A percentile compares a stretch with the other conserved stretches of the same genome.
Evolutionary conservation across 2,329 filamentous ascomycete species (phyloP).

Genomic region (Monilinia fructigena): DNA sequence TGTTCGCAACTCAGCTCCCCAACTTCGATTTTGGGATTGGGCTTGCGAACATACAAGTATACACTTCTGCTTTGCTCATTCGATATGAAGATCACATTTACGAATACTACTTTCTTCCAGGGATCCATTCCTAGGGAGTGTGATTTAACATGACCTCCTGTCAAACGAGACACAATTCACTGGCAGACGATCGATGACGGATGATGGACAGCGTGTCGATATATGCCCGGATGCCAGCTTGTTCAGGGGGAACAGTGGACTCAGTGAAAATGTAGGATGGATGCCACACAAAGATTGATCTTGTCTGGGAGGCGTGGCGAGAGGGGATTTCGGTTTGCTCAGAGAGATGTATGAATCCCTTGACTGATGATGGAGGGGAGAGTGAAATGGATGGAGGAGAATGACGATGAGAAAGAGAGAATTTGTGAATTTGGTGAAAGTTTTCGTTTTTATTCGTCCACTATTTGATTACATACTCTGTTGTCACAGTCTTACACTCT

Average conservation of each 20-base stretch:
- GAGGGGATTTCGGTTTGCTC: not conserved
- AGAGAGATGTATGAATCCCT: not conserved
- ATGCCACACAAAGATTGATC: not conserved
- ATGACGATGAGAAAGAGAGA: not conserved
- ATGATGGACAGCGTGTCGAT: not conserved
- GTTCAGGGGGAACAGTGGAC: not conserved
- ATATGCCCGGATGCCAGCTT: not conserved
- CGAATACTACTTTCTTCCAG: not conserved
- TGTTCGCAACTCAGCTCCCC: not conserved
- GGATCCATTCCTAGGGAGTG: not conserved
- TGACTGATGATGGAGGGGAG: not conserved
- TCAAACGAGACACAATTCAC: not conserved
- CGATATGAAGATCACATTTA: conserved; percentile 7
- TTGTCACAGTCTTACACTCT: not conserved
- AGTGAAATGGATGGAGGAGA: not conserved
- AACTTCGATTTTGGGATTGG: not conserved
- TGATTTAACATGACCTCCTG: conserved; percentile 12
- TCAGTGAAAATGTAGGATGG: conserved; percentile 4
- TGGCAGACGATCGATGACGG: not conserved
- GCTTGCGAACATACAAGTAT: conserved; percentile 16
- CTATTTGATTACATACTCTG: conserved; percentile 2
- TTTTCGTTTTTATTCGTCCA: not conserved
- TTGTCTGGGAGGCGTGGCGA: not conserved
- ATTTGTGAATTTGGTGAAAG: not conserved
- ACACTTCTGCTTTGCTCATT: conserved; percentile 15